These are phyloP conservation scores for Amanita molliuscula DNA, from an alignment of 768 basidiomycete species.

Conservation along the genomic window DNA sequence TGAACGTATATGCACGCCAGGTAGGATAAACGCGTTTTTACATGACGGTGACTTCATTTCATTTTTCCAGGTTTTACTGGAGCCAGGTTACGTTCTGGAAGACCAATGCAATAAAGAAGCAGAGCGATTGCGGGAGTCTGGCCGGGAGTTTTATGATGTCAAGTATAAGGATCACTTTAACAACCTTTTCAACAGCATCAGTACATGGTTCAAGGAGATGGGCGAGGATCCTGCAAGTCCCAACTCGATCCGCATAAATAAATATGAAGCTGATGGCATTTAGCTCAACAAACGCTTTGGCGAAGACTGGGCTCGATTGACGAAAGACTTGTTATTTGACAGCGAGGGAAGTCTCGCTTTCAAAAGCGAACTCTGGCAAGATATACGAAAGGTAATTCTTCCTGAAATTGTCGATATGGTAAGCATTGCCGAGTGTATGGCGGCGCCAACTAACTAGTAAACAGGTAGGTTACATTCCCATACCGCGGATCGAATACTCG, in stretches of 20 bases:
- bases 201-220: conserved; percentile 78
- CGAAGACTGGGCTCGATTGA: conserved; percentile 73
- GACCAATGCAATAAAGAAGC: conserved; percentile 63
- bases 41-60: neutral
- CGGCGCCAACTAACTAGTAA: neutral
- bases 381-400: conserved; percentile 74
- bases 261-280: neutral
- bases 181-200: conserved; percentile 56
- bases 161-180: conserved; percentile 70
- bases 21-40: conserved; percentile 19
- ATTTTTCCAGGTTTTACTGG: conserved; percentile 48
- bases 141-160: conserved; percentile 66
- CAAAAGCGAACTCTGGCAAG: conserved; percentile 84
- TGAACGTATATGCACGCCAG: conserved; percentile 58
- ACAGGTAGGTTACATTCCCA: conserved; percentile 73
- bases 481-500: conserved; percentile 90
- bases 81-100: conserved; percentile 81
- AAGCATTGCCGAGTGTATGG: conserved; percentile 8
- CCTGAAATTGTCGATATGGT: conserved; percentile 73
- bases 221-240: conserved; percentile 60
- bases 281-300: conserved; percentile 66
- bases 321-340: conserved; percentile 76
- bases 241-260: neutral
- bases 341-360: conserved; percentile 76
- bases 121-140: conserved; percentile 51